Percentiles rank a stretch among this genome's conserved stretches.
Evolutionary conservation across 2,329 filamentous ascomycete species (phyloP).

Genomic region (Scopulariopsis brevicaulis): DNA sequence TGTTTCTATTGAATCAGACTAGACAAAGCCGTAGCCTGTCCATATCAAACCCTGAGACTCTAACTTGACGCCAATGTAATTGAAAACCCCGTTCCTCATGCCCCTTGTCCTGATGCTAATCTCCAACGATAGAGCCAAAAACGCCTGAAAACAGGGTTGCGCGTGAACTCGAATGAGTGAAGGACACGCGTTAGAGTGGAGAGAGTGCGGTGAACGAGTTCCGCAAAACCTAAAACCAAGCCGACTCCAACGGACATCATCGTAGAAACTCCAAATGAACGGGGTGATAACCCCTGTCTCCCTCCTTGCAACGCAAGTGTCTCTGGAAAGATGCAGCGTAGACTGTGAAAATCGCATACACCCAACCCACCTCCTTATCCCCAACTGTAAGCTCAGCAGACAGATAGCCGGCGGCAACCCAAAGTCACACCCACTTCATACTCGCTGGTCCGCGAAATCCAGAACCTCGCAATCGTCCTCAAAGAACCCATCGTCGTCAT

Average conservation of each 20-base stretch:
- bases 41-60: background rate
- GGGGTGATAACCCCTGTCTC: background rate
- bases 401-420: background rate
- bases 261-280: background rate
- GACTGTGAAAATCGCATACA: background rate
- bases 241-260: no score
- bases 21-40: background rate
- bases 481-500: constrained; percentile 68
- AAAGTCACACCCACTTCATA: constrained; percentile 23
- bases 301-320: background rate
- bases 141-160: background rate
- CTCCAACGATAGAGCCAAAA: background rate
- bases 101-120: background rate
- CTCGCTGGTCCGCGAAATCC: constrained; percentile 68
- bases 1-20: constrained; percentile 1
- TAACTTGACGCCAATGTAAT: background rate
- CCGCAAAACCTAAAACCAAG: background rate
- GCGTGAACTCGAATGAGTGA: background rate
- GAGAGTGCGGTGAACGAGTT: background rate
- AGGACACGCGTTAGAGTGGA: background rate
- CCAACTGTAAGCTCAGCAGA: background rate
- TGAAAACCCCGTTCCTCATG: background rate
- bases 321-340: background rate
- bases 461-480: constrained; percentile 89
- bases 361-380: background rate